Conservation (phyloP, 2,329 filamentous ascomycete species). For the Colletotrichum eleusines region DNA sequence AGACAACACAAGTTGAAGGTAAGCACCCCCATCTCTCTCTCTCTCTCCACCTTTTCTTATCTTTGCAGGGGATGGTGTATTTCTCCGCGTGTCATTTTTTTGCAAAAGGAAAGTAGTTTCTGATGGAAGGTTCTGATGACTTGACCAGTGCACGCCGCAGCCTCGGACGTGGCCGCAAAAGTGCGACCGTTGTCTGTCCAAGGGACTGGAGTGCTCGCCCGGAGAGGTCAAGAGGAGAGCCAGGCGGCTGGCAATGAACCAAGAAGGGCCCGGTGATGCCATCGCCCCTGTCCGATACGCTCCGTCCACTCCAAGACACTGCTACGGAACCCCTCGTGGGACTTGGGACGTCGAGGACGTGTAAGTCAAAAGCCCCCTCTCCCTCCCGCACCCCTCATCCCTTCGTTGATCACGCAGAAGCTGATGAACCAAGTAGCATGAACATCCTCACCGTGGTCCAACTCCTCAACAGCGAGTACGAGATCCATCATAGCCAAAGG, state of each 20-base stretch:
- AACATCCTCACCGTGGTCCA: constrained; percentile 1
- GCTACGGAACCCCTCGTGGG: too few relatives aligned
- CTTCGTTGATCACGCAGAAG: too few relatives aligned
- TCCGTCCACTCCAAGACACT: neutral
- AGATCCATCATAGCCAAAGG: neutral
- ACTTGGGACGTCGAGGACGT: neutral
- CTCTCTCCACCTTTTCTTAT: too few relatives aligned
- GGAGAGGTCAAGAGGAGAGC: constrained; percentile 4
- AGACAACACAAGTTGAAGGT: constrained; percentile 17
- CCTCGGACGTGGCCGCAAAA: constrained; percentile 10
- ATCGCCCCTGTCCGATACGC: too few relatives aligned
- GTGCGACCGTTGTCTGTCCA: constrained; percentile 5
- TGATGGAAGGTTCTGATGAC: neutral
- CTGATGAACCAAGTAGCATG: neutral
- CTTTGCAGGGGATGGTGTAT: too few relatives aligned
- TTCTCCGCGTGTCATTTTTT: too few relatives aligned
- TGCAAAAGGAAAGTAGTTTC: too few relatives aligned
- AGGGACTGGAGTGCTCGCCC: constrained; percentile 1
- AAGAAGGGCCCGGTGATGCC: neutral
- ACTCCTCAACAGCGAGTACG: constrained; percentile 1
- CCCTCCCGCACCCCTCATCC: too few relatives aligned
- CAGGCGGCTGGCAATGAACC: neutral
- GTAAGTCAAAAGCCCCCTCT: neutral
- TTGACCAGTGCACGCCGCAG: neutral
- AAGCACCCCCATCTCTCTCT: neutral